Base-by-base conservation (phyloP, 768 basidiomycete genomes). In the Gyrodon lividus region DNA sequence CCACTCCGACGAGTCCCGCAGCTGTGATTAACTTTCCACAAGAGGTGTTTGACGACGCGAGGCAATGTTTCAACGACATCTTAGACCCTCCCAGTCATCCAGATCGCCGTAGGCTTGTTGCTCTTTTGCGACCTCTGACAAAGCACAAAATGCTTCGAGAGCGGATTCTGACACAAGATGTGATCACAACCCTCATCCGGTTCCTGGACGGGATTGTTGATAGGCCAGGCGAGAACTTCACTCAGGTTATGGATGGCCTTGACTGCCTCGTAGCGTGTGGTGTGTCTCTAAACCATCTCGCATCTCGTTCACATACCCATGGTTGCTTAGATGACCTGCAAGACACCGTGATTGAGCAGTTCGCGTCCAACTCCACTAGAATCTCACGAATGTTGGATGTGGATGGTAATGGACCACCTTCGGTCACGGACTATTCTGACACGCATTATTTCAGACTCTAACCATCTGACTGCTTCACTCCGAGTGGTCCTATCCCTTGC, bases 171-270 rank as follows among this genome's bases (percentile, higher is more conserved):
- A 56, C 58, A 3, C 0, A n/a, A 0, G 55, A 60, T 0, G 48
- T 63, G 6, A 26, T 63, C 31, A 24, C 55, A 1, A 52, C 10
- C 4, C 43, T 64, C 14, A 34, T 64, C 24, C 5, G 17, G 1
- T 39, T 63, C 16, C 50, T 64, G 4, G 64, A 65, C 41, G 9
- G 0, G 20, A 56, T 55, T 9, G 9, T 63, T 19, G 7, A 3
- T 2, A 35, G 42, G 19, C 28, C 28, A 0, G 49, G 17, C 12
- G 43, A 35, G 4, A 55, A 54, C 30, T 60, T 65, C 23, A 42
- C 42, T 23, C 60, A 56, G 30, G 63, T 49, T n/a, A 64, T 64
- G 63, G 56, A 65, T 5, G 56, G 60, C n/a, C 30, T 64, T 39
- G 52, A 14, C 12, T 57, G 52, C 22, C 20, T 65, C 17, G 19